A percentile compares a stretch with the other conserved stretches of the same genome.
These are phyloP conservation scores for Clonostachys rosea DNA, from an alignment of 2,329 filamentous ascomycete genomes.

Conservation along the genomic window DNA sequence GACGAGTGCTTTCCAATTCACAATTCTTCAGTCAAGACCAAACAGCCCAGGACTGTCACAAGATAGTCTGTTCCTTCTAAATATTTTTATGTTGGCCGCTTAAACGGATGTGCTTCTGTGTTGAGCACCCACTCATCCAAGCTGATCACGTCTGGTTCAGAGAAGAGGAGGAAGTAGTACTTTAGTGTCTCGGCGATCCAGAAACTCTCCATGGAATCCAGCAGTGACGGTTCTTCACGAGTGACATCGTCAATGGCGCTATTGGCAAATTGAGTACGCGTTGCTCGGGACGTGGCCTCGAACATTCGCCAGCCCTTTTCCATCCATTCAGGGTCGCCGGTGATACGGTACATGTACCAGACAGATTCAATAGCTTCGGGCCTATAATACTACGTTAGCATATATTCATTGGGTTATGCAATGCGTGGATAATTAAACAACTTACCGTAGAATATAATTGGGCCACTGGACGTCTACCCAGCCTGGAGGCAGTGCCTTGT, in stretches of 20 bases:
- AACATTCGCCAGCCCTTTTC: conserved; percentile 90
- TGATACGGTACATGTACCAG: conserved; percentile 89
- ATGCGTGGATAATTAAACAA: conserved; percentile 10
- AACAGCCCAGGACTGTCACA: too few species aligned
- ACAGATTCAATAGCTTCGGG: conserved; percentile 86
- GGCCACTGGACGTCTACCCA: conserved; percentile 37
- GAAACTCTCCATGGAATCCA: conserved; percentile 79
- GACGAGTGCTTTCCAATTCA: too few species aligned
- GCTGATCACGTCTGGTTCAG: conserved; percentile 58
- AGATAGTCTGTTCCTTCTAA: too few species aligned
- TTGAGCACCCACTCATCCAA: conserved; percentile 66
- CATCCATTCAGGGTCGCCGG: conserved; percentile 68
- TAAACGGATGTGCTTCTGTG: conserved; percentile 58
- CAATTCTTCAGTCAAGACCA: too few species aligned
- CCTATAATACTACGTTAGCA: conserved; percentile 27
- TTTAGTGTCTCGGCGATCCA: conserved; percentile 90
- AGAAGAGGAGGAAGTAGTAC: conserved; percentile 84
- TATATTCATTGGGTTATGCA: conserved; percentile 18
- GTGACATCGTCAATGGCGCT: conserved; percentile 66
- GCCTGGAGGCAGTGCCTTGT: conserved; percentile 41
- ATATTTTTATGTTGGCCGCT: conserved; percentile 24
- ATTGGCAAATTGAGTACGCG: conserved; percentile 62
- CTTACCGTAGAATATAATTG: conserved; percentile 60
- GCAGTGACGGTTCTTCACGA: conserved; percentile 28
- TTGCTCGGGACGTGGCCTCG: conserved; percentile 61